Evolutionary conservation across 495 filamentous ascomycete species (phyloP).

Genomic region (Neurospora africana): DNA sequence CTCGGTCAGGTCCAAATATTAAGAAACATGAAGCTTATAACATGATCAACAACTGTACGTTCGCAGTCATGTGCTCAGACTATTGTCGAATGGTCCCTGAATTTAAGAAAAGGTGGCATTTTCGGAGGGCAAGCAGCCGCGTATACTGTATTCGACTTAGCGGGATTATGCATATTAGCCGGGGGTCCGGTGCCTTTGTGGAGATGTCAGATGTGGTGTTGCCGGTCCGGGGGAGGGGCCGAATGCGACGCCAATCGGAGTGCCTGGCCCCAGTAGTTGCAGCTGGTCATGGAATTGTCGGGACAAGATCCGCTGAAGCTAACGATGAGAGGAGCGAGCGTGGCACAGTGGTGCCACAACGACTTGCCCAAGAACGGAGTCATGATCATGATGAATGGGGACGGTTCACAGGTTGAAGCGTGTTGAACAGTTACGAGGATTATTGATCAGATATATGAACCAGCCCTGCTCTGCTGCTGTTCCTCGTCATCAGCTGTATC

Average conservation of each 20-base stretch:
- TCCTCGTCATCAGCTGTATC: neutral
- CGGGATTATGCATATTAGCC: slow-evolving; percentile 2
- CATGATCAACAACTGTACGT: neutral
- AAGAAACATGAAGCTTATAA: neutral
- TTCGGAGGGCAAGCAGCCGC: slow-evolving; percentile 24
- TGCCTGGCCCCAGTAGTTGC: neutral
- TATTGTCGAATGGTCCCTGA: neutral
- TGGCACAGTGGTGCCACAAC: neutral
- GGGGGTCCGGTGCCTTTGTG: neutral
- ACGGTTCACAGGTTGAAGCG: neutral
- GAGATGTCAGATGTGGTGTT: neutral
- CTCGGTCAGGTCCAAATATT: neutral
- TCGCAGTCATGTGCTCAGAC: neutral
- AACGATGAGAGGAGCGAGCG: neutral
- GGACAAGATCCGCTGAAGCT: neutral
- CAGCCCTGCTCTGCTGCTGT: neutral
- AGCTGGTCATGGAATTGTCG: neutral
- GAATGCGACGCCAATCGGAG: neutral
- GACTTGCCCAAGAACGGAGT: neutral
- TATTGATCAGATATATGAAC: neutral
- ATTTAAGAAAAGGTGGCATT: slow-evolving; percentile 23
- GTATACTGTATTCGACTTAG: slow-evolving; percentile 20
- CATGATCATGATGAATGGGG: neutral
- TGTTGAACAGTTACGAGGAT: neutral
- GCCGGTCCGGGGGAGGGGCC: neutral